phyloP scores from a whole-genome alignment of 441 rosid genomes.

The Cnidoscolus chayamansa region DNA sequence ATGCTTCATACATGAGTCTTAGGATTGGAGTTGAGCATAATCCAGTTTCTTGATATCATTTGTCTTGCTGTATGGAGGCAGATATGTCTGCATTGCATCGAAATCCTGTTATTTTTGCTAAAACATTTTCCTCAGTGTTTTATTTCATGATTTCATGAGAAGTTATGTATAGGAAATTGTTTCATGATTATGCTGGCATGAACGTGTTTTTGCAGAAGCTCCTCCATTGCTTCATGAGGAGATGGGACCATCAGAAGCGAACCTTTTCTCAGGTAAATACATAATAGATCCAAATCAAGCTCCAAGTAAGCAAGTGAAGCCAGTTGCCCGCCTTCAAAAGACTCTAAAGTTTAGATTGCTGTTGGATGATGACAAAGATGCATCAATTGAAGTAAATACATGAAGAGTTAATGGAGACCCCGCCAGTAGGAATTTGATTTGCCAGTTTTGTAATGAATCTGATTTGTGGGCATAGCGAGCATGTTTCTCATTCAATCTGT shows the following conservation, averaged over 20 bases:
- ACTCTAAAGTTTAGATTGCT: constrained; percentile 55
- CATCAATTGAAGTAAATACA: constrained; percentile 17
- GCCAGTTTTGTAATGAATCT: background rate
- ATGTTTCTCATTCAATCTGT: background rate
- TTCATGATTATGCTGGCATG: background rate
- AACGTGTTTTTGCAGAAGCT: constrained; percentile 35
- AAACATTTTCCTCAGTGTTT: background rate
- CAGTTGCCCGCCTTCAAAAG: constrained; percentile 56
- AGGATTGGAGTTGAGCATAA: too few species aligned
- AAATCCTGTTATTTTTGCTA: too few species aligned
- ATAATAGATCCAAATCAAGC: constrained; percentile 43
- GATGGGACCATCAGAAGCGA: constrained; percentile 50
- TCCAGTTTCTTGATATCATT: too few species aligned
- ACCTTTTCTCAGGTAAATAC: constrained; percentile 40
- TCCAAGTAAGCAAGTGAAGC: constrained; percentile 50
- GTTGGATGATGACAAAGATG: constrained; percentile 34
- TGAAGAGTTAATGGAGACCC: constrained; percentile 3
- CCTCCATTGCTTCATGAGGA: constrained; percentile 37
- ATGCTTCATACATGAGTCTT: too few species aligned
- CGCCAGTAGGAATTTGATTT: background rate
- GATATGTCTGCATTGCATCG: too few species aligned
- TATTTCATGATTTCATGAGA: background rate
- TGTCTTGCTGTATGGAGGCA: too few species aligned
- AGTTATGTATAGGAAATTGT: background rate
- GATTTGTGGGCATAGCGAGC: background rate